Base-by-base conservation (phyloP, 2,329 filamentous ascomycete genomes). In the Pseudocercospora ulei region DNA sequence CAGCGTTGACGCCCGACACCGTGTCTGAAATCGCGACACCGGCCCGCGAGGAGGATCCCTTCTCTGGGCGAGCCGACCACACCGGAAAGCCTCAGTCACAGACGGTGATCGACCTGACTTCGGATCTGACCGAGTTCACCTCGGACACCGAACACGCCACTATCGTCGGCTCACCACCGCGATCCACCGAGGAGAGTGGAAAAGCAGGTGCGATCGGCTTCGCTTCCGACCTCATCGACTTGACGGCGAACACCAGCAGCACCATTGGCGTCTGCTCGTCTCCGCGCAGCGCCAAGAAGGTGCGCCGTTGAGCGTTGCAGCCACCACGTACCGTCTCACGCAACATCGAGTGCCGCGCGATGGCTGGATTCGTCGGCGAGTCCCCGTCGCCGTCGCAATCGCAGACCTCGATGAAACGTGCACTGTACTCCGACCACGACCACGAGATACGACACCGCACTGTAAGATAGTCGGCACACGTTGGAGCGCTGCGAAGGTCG, bases 21-120 rank as follows among this genome's bases (percentile, higher is more conserved):
- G 7, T 49, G 8, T 46, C 41, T 8, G 51, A 53, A 35, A 48
- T 41, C 18, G 39, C 35, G n/a, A 53, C 51, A 17, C 51, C 51
- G 3, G 28, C 24, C 7, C 38, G 38, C 4, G 44, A 35, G 9
- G 26, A 37, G 24, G 9, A 20, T 12, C 18, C 20, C 2, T 22
- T 22, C 2, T 13, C 11, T 6, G 5, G n/a, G n/a, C n/a, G n/a
- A n/a, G n/a, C n/a, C n/a, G n/a, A n/a, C n/a, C n/a, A n/a, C n/a
- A n/a, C n/a, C n/a, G n/a, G n/a, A n/a, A n/a, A 23, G 18, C 5
- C 6, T 22, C 16, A 8, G 6, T 12, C 12, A 3, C 20, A 33
- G 30, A 23, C 11, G 3, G n/a, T 33, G 9, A 8, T 23, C 7
- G 30, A 33, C 30, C 17, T 33, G 11, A 33, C 30, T 2, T 22